Evolutionary conservation across 805 yeast genomes (phyloP), one percentile per base, ranked within the genome.

Genomic region (Blastobotrys robertii): DNA sequence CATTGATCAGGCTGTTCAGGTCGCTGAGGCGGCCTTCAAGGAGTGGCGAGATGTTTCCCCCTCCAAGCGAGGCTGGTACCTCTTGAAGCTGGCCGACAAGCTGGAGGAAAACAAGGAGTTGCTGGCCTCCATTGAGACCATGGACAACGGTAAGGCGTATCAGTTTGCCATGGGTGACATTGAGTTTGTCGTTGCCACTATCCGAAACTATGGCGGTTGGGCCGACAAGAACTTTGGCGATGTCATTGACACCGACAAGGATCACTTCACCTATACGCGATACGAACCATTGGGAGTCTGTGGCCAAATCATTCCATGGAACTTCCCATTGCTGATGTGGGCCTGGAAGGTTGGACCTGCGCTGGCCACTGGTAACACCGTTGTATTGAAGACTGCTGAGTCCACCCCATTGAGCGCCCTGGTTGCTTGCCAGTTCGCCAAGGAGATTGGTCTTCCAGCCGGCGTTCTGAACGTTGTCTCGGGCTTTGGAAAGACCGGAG

Each of bases 261-360:
- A 72, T 37, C 79, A 79, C 58, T 68, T 82, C 55, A 83, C 83
- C 33, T 79, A 77, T 62, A 79, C 87, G 14, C 68, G 79, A 41
- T 78, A 79, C 49, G 84, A 81, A 60, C 82, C 85, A 3, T 57
- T 69, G 41, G 81, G 81, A 8, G 82, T 79, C 29, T 77, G 79
- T 52, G 85, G 79, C 12, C 79, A 77, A 58, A 75, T 79, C 50
- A 76, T 79, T 45, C 84, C 85, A 30, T 79, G 85, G 84, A 79
- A 79, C 65, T 80, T 76, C 60, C 85, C 85, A 28, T 58, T 79
- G 52, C 65, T 72, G 33, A 78, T 81, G 85, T 77, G 82, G 14
- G 71, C 84, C 11, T 84, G 92, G 92, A 82, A 83, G 60, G 67
- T 83, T 57, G 86, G 84, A 30, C 92, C 92, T 16, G 92, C 94